phyloP scores from a whole-genome alignment of 495 filamentous ascomycete species.

The Gamarada debralockiae region DNA sequence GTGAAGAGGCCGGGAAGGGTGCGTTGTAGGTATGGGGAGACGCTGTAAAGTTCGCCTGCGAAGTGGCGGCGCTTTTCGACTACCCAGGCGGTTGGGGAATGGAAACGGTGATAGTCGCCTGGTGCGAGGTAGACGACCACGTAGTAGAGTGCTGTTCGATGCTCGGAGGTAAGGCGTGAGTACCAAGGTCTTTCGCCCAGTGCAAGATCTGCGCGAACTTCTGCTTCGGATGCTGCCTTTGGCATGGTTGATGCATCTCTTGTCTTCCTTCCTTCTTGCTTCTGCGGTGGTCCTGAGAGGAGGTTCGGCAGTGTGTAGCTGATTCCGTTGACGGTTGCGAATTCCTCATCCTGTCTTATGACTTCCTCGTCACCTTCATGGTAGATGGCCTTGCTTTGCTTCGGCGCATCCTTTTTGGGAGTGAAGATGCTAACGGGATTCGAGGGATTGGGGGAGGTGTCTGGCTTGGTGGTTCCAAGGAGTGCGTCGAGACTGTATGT shows the following conservation, averaged over 20 bases:
- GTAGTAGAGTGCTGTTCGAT: slow-evolving; percentile 76
- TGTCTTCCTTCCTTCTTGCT: slow-evolving; percentile 19
- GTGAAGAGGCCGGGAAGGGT: slow-evolving; percentile 92
- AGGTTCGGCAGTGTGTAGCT: slow-evolving; percentile 90
- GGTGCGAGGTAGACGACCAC: slow-evolving; percentile 96
- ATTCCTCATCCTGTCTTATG: slow-evolving; percentile 79
- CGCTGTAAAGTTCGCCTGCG: slow-evolving; percentile 90
- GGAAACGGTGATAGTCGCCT: slow-evolving; percentile 98
- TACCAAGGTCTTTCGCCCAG: slow-evolving; percentile 76
- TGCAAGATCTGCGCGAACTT: slow-evolving; percentile 81
- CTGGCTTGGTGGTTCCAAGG: slow-evolving; percentile 60
- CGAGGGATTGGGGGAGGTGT: slow-evolving; percentile 16
- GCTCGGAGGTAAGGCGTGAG: slow-evolving; percentile 52
- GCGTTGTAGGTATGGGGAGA: slow-evolving; percentile 89
- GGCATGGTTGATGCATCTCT: slow-evolving; percentile 64
- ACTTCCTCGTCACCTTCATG: slow-evolving; percentile 51
- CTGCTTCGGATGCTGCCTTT: slow-evolving; percentile 63
- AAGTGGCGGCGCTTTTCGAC: slow-evolving; percentile 90
- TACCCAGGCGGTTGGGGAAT: slow-evolving; percentile 92
- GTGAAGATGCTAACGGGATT: slow-evolving; percentile 14
- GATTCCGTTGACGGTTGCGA: slow-evolving; percentile 94
- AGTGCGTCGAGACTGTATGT: slow-evolving; percentile 95
- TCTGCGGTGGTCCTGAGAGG: slow-evolving; percentile 63
- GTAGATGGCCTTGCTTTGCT: slow-evolving; percentile 1
- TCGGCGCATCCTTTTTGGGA: slow-evolving; percentile 5